A percentile compares a stretch with the other conserved stretches of the same genome.
Evolutionary conservation across 2,329 filamentous ascomycete species (phyloP).

Genomic region (Ascochyta koolunga): DNA sequence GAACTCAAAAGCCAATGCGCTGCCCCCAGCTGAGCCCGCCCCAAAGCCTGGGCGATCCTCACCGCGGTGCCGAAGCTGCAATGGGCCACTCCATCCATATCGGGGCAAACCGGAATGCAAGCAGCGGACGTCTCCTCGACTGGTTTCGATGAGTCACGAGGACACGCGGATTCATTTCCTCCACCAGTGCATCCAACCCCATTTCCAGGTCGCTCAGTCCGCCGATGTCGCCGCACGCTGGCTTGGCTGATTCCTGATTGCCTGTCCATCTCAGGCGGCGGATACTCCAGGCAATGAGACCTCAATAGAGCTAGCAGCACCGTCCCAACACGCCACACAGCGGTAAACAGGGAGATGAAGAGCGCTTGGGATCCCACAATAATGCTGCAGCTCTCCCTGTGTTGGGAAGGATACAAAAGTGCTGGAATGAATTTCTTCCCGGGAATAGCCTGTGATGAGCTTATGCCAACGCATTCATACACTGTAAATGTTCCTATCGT

Average conservation of each 20-base stretch:
- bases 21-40: constrained; percentile 1
- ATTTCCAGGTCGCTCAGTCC: constrained; percentile 18
- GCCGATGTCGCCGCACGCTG: constrained; percentile 42
- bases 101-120: constrained; percentile 38
- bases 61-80: constrained; percentile 16
- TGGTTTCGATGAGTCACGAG: constrained; percentile 47
- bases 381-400: constrained; percentile 18
- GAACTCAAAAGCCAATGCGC: constrained; percentile 13
- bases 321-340: constrained; percentile 13
- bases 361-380: constrained; percentile 19
- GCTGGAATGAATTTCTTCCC: constrained; percentile 19
- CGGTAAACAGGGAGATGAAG: constrained; percentile 13
- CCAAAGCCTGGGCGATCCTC: constrained; percentile 13
- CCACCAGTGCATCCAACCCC: constrained; percentile 22
- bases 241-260: constrained; percentile 23
- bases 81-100: constrained; percentile 19
- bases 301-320: constrained; percentile 17
- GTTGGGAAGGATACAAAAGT: constrained; percentile 16
- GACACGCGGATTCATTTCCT: constrained; percentile 32
- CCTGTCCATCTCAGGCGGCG: constrained; percentile 23
- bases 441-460: constrained; percentile 7
- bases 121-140: constrained; percentile 26
- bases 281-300: constrained; percentile 36
- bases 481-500: constrained; percentile 17
- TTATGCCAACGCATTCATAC: constrained; percentile 1